phyloP scores from a whole-genome alignment of 2,329 filamentous ascomycete species.

The Pseudogymnoascus sp. region DNA sequence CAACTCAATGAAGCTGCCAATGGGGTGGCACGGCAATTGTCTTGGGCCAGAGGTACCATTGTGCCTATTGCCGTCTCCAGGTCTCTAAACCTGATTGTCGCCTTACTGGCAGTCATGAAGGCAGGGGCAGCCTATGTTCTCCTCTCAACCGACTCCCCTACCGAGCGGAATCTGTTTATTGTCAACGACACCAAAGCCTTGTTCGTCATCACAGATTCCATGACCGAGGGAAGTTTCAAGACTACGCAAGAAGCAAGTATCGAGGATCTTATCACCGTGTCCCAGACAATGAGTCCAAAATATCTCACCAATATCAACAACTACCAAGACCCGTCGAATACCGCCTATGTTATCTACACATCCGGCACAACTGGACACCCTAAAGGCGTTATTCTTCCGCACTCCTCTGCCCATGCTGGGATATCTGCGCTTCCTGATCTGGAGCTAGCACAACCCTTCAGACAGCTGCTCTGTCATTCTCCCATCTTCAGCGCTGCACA shows the following conservation, averaged over 20 bases:
- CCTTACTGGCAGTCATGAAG: conserved; percentile 9
- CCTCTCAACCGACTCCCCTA: background rate
- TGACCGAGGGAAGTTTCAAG: background rate
- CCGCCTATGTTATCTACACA: conserved; percentile 17
- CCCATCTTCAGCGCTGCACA: conserved; percentile 8
- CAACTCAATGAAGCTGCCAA: conserved; percentile 3
- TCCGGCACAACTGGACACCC: conserved; percentile 14
- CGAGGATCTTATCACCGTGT: background rate
- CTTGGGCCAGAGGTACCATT: conserved; percentile 1
- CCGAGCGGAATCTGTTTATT: background rate
- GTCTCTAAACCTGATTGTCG: conserved; percentile 5
- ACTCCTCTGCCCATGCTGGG: conserved; percentile 43
- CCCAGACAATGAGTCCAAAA: background rate
- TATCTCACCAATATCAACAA: conserved; percentile 3
- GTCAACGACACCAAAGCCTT: conserved; percentile 1
- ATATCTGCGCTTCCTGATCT: conserved; percentile 56
- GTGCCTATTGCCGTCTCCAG: conserved; percentile 3
- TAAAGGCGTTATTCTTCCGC: conserved; percentile 15
- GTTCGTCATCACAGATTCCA: background rate
- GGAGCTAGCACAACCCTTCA: conserved; percentile 24
- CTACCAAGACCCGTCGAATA: conserved; percentile 2
- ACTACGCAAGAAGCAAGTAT: background rate
- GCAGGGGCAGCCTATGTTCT: conserved; percentile 6
- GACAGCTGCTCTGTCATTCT: conserved; percentile 31
- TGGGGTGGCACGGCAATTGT: background rate